These are phyloP conservation scores for Podila verticillata DNA, from an alignment of 192 early-diverging fungal species.

Conservation along the genomic window DNA sequence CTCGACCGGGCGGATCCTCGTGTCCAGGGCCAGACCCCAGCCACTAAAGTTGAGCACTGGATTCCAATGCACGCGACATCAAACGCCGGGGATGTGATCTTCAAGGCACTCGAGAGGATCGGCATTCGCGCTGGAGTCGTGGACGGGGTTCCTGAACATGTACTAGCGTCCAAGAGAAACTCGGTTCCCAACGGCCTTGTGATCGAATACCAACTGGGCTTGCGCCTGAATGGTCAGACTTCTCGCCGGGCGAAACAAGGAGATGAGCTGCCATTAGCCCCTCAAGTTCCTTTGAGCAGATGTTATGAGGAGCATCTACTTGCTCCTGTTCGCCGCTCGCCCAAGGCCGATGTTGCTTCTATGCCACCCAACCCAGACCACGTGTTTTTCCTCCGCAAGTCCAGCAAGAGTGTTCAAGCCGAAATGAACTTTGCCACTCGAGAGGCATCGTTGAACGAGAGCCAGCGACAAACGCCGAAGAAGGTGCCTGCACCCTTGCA, in stretches of 20 bases:
- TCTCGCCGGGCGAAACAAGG: conserved; percentile 23
- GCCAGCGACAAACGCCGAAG: not conserved
- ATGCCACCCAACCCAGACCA: conserved; percentile 39
- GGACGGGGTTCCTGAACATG: conserved; percentile 47
- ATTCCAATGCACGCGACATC: conserved; percentile 53
- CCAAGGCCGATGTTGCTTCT: conserved; percentile 43
- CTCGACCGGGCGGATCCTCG: conserved; percentile 21
- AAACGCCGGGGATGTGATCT: conserved; percentile 56
- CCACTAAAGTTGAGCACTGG: conserved; percentile 39
- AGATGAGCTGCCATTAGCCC: conserved; percentile 30
- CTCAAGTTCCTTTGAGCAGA: conserved; percentile 18
- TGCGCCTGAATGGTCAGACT: conserved; percentile 19
- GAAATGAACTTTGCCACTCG: conserved; percentile 13
- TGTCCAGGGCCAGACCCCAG: conserved; percentile 24
- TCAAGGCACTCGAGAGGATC: conserved; percentile 60
- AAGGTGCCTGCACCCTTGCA: conserved; percentile 37
- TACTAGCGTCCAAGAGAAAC: conserved; percentile 19
- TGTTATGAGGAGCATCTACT: conserved; percentile 47
- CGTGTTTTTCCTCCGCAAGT: conserved; percentile 31
- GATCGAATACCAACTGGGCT: conserved; percentile 35
- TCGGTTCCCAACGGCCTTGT: conserved; percentile 28
- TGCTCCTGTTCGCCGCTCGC: conserved; percentile 35
- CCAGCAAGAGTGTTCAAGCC: conserved; percentile 25
- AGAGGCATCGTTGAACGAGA: conserved; percentile 6
- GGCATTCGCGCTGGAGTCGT: conserved; percentile 55